A percentile compares a stretch with the other conserved stretches of the same genome.
phyloP scores from a whole-genome alignment of 768 basidiomycete species.

The Kwoniella shandongensis region DNA sequence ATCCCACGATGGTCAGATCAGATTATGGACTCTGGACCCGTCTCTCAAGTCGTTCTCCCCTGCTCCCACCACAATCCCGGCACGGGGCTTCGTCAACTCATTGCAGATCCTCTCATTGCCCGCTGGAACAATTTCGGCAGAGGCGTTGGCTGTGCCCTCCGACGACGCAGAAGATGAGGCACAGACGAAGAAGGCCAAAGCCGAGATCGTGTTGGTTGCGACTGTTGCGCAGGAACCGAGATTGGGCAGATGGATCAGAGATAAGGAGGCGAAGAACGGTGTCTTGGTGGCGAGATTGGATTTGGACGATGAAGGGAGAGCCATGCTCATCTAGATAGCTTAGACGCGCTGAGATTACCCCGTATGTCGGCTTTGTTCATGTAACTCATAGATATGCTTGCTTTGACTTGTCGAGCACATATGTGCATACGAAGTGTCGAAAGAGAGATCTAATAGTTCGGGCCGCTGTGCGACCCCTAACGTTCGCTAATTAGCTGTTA shows the following conservation, averaged over 20 bases:
- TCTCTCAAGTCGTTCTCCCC: conserved; percentile 72
- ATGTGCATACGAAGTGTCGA: too few relatives aligned
- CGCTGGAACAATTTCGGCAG: conserved; percentile 50
- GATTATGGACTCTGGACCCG: conserved; percentile 84
- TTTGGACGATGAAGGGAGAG: conserved; percentile 16
- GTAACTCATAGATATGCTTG: too few relatives aligned
- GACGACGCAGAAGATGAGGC: conserved; percentile 28
- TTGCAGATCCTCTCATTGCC: conserved; percentile 71
- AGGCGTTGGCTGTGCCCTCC: conserved; percentile 54
- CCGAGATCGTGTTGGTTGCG: conserved; percentile 65
- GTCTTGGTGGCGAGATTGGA: conserved; percentile 61
- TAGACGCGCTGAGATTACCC: neutral
- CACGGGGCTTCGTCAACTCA: conserved; percentile 82
- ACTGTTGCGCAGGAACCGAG: conserved; percentile 85
- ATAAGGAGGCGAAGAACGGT: conserved; percentile 73
- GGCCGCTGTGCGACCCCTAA: too few relatives aligned
- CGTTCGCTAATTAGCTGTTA: too few relatives aligned
- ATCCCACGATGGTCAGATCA: conserved; percentile 87
- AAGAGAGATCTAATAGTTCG: too few relatives aligned
- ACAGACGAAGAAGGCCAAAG: conserved; percentile 20
- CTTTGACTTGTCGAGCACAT: too few relatives aligned
- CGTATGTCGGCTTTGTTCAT: too few relatives aligned
- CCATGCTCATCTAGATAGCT: conserved; percentile 14
- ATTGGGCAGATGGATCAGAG: conserved; percentile 80
- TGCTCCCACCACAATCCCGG: conserved; percentile 59